phyloP scores from a whole-genome alignment of 78 protist species.

The Pigoraptor vietnamica region DNA sequence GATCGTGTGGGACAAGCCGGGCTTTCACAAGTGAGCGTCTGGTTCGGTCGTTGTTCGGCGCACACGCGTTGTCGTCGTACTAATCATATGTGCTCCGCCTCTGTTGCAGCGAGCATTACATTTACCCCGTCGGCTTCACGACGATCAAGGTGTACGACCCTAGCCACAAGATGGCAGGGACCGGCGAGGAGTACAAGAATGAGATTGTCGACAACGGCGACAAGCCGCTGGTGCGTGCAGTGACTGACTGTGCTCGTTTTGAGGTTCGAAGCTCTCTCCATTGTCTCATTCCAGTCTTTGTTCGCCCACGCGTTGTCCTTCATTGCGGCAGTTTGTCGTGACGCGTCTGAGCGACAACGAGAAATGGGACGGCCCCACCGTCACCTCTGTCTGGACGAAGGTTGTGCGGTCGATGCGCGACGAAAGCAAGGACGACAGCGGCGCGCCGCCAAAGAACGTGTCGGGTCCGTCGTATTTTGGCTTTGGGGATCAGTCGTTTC shows the following conservation, averaged over 20 bases:
- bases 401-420: not conserved
- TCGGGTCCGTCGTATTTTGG: not conserved
- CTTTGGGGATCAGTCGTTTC: not conserved
- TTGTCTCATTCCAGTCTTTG: not conserved
- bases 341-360: not conserved
- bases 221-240: not conserved
- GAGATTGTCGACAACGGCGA: not conserved
- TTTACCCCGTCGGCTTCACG: not conserved
- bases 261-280: not conserved
- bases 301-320: no score
- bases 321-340: not conserved
- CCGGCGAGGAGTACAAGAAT: not conserved
- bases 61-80: not conserved
- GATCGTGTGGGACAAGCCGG: not conserved
- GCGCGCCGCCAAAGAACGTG: not conserved
- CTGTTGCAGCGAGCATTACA: not conserved
- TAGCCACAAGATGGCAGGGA: not conserved
- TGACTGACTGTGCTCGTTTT: not conserved
- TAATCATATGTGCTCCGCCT: not conserved
- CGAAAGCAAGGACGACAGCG: not conserved
- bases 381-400: not conserved
- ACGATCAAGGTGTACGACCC: not conserved
- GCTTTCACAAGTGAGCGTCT: not conserved
- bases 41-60: not conserved
- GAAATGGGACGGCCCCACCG: not conserved